phyloP scores from a whole-genome alignment of 768 basidiomycete species.

The Termitomyces sp. region DNA sequence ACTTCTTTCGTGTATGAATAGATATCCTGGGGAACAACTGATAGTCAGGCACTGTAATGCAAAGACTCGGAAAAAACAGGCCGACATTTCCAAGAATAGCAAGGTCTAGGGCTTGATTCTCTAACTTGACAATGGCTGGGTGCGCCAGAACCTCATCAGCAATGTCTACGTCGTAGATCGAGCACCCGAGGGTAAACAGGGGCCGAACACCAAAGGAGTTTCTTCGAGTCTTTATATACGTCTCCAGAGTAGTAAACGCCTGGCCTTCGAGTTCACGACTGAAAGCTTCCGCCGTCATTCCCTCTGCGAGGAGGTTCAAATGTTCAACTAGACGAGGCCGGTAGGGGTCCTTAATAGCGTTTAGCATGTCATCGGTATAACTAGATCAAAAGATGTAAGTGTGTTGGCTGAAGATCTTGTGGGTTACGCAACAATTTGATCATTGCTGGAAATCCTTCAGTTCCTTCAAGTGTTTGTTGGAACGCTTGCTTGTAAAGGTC shows the following conservation, averaged over 20 bases:
- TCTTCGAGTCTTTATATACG: constrained; percentile 6
- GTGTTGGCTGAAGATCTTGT: neutral
- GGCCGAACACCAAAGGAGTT: constrained; percentile 5
- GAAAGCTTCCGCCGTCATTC: constrained; percentile 1
- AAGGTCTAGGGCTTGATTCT: neutral
- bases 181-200: constrained; percentile 4
- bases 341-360: neutral
- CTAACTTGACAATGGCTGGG: neutral
- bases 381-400: neutral
- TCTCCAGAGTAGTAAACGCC: neutral
- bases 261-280: constrained; percentile 9
- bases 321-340: neutral
- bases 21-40: neutral
- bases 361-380: neutral
- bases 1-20: neutral
- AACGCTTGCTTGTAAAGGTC: constrained; percentile 4
- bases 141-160: neutral
- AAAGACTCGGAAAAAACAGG: neutral
- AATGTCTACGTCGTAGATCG: neutral
- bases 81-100: too few relatives aligned
- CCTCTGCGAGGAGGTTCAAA: constrained; percentile 1
- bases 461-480: constrained; percentile 1
- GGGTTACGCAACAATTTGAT: constrained; percentile 2
- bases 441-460: neutral
- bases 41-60: too few relatives aligned